Percentiles rank a stretch among this genome's conserved stretches.
phyloP scores from a whole-genome alignment of 164 flowering plant genomes.

The Chimonanthus salicifolius region DNA sequence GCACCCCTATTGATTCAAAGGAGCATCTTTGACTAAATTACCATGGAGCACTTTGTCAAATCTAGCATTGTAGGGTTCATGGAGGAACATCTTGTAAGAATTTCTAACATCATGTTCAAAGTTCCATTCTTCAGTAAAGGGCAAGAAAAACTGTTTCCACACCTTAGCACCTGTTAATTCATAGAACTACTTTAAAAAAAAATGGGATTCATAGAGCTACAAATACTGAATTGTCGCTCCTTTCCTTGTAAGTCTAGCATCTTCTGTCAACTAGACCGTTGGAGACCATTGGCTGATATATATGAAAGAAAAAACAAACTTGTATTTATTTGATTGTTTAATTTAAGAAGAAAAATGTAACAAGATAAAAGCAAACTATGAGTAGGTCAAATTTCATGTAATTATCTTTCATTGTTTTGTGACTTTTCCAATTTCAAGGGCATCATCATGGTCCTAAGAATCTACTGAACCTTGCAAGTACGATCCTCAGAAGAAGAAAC shows the following conservation, averaged over 20 bases:
- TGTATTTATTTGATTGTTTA: neutral
- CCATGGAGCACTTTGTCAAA: too few species aligned
- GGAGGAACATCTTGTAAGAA: neutral
- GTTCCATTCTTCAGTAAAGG: neutral
- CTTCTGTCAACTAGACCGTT: neutral
- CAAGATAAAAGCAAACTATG: neutral
- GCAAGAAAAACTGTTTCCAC: neutral
- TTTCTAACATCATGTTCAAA: neutral
- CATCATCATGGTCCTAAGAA: neutral
- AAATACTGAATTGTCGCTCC: neutral
- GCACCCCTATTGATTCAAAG: too few species aligned
- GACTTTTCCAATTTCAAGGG: neutral
- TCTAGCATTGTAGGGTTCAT: too few species aligned
- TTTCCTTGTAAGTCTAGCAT: too few species aligned
- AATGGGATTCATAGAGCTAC: neutral
- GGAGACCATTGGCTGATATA: neutral
- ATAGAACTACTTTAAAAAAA: neutral
- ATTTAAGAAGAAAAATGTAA: neutral
- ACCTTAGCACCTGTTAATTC: neutral
- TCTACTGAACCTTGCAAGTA: conserved; percentile 78
- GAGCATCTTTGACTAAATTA: too few species aligned
- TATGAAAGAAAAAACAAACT: neutral
- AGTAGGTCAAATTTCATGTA: neutral
- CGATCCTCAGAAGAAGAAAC: conserved; percentile 87
- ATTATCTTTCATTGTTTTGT: neutral